Evolutionary conservation across 2,329 filamentous ascomycete species (phyloP).

Genomic region (Talaromyces piceae): DNA sequence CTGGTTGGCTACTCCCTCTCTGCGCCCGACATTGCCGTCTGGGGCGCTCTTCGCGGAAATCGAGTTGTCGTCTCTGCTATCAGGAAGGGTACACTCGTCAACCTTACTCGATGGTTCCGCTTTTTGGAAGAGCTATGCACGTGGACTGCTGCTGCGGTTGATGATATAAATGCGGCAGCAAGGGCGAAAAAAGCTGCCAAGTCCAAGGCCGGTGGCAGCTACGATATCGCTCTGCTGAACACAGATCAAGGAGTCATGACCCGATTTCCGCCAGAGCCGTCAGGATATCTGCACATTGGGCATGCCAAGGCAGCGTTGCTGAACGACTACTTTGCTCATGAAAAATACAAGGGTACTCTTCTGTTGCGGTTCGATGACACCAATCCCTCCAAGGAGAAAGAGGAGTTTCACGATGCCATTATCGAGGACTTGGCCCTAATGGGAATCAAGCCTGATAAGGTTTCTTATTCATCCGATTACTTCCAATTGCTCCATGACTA

Average conservation of each 20-base stretch:
- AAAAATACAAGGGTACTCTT: constrained; percentile 84
- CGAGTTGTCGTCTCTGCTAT: constrained; percentile 75
- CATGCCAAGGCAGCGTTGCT: constrained; percentile 90
- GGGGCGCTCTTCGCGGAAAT: constrained; percentile 75
- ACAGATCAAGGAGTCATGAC: constrained; percentile 85
- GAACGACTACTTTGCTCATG: constrained; percentile 94
- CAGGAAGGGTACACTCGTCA: constrained; percentile 67
- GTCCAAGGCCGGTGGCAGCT: constrained; percentile 74
- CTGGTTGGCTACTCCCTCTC: constrained; percentile 72
- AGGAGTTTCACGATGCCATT: constrained; percentile 91
- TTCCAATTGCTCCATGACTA: constrained; percentile 87
- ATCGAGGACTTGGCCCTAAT: constrained; percentile 84
- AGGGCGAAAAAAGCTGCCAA: constrained; percentile 62
- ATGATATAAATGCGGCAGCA: constrained; percentile 60
- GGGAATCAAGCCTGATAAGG: constrained; percentile 79
- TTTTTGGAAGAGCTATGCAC: constrained; percentile 77
- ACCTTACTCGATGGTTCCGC: constrained; percentile 77
- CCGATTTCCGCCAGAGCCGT: constrained; percentile 89
- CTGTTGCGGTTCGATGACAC: constrained; percentile 94
- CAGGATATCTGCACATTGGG: constrained; percentile 89
- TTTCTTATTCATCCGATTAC: constrained; percentile 91
- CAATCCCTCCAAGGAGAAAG: constrained; percentile 94
- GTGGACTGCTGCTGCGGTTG: constrained; percentile 64
- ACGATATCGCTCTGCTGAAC: constrained; percentile 79
- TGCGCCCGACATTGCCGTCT: constrained; percentile 72